These are phyloP conservation scores for Xylogone sp. DNA, from an alignment of 2,329 filamentous ascomycete species.

Conservation along the genomic window DNA sequence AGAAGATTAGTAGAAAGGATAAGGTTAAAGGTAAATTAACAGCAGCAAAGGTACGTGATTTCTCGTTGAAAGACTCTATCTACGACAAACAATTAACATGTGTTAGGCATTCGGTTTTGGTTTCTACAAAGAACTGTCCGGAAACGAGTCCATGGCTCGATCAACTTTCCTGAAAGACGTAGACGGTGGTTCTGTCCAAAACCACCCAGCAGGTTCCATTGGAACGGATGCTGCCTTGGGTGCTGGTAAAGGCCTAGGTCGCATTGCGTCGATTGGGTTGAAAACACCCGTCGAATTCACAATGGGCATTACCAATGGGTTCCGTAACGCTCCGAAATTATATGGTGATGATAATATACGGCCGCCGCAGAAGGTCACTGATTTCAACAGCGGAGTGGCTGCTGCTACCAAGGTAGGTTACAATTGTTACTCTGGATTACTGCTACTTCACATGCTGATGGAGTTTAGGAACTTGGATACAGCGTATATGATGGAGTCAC, in stretches of 20 bases:
- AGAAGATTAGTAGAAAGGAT: no score
- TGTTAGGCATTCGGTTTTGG: no score
- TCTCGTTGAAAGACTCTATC: no score
- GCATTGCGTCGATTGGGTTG: constrained; percentile 71
- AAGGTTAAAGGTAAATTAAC: no score
- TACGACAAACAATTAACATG: no score
- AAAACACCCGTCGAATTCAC: constrained; percentile 84
- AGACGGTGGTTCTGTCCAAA: not conserved
- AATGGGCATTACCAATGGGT: constrained; percentile 76
- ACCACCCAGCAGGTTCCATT: constrained; percentile 20
- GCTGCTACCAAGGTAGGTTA: constrained; percentile 65
- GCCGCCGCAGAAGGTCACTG: constrained; percentile 73
- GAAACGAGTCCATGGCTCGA: no score
- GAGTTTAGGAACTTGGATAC: constrained; percentile 69
- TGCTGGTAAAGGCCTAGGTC: constrained; percentile 63
- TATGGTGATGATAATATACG: constrained; percentile 83
- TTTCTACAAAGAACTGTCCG: no score
- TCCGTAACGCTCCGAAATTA: constrained; percentile 80
- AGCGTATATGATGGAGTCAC: constrained; percentile 80
- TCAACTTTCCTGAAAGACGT: no score
- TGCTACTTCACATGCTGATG: no score
- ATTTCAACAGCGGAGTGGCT: constrained; percentile 69
- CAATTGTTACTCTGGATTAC: not conserved
- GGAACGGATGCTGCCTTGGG: constrained; percentile 57
- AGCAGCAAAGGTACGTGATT: no score